Evolutionary conservation across 2,329 filamentous ascomycete genomes (phyloP).

Genomic region (Plectosphaerella sp.): DNA sequence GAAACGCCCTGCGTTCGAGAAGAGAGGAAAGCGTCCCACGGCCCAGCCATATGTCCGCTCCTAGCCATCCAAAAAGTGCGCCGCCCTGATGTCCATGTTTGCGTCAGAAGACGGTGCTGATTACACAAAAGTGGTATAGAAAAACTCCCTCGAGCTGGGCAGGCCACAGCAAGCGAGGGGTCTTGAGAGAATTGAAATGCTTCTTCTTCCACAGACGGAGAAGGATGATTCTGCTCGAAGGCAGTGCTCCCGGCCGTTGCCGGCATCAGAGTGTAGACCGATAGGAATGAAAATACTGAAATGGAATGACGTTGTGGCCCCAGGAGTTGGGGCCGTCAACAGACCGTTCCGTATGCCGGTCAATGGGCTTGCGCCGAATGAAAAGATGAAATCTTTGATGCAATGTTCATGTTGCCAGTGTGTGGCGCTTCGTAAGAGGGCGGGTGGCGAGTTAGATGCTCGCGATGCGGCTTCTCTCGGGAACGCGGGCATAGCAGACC

Average conservation of each 20-base stretch:
- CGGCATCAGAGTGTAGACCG: not conserved
- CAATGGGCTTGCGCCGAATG: not conserved
- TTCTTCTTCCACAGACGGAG: not conserved
- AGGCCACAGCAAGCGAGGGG: not conserved
- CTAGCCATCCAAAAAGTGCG: not conserved
- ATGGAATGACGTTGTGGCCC: not conserved
- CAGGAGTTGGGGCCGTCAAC: not conserved
- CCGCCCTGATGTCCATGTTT: not conserved
- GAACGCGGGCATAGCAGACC: slow-evolving; percentile 87
- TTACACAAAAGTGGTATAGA: not conserved
- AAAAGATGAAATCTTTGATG: not conserved
- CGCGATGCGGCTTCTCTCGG: slow-evolving; percentile 45
- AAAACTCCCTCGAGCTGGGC: not conserved
- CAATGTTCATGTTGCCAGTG: not conserved
- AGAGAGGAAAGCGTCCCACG: not conserved
- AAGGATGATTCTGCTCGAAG: not conserved
- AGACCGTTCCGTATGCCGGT: not conserved
- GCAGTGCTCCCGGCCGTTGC: not conserved
- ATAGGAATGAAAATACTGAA: not conserved
- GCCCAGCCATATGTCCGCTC: not conserved
- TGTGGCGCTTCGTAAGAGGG: not conserved
- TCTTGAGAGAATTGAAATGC: not conserved
- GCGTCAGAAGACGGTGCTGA: not conserved
- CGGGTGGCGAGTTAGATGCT: slow-evolving; percentile 35
- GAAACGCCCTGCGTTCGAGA: not conserved